Evolutionary conservation across 768 basidiomycete species (phyloP), one percentile per base, ranked within the genome.

Genomic region (Boletus pseudopeckii): DNA sequence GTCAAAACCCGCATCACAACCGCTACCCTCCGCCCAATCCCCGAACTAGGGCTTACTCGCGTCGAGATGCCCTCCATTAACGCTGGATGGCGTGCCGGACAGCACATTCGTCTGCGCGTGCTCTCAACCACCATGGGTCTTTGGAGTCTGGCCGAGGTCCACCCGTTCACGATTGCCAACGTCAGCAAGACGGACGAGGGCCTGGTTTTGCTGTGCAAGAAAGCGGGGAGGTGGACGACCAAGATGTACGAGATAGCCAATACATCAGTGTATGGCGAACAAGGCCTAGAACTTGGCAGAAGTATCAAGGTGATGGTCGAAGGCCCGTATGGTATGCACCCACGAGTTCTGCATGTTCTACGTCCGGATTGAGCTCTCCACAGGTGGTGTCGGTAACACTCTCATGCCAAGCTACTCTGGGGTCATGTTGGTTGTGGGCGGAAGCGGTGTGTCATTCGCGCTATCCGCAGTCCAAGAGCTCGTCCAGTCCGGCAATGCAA

Each of bases 161-260:
- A 94, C 61, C 92, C 89, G 0, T 92, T 92, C 71, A 90, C 92
- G 1, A 88, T 93, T 59, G 86, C 89, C 8, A 86, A 78, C 54
- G 81, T 82, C 15, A 75, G 78, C 33, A 70, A 71, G 26, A 75
- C 75, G 7, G 71, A 75, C 14, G 83, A 86, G 24, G 87, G 89
- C 1, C 65, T 92, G 44, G 78, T 85, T 1, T 70, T 92, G 42
- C 69, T 90, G 62, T 81, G 80, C 58, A 90, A 89, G 74, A 79
- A 79, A 53, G 65, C 76, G 0, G 90, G 90, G 1, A 71, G 72
- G 7, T 92, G 87, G 85, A 88, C 88, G 18, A 69, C 68, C 5
- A 73, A 66, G 45, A 70, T 93, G 42, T 83, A 79, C 55, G 77
- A 80, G 32, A 68, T 83, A 30, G 76, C 77, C 9, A 75, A 74